These are phyloP conservation scores for Tephrocybe sp. DNA, from an alignment of 768 basidiomycete species.

Conservation along the genomic window DNA sequence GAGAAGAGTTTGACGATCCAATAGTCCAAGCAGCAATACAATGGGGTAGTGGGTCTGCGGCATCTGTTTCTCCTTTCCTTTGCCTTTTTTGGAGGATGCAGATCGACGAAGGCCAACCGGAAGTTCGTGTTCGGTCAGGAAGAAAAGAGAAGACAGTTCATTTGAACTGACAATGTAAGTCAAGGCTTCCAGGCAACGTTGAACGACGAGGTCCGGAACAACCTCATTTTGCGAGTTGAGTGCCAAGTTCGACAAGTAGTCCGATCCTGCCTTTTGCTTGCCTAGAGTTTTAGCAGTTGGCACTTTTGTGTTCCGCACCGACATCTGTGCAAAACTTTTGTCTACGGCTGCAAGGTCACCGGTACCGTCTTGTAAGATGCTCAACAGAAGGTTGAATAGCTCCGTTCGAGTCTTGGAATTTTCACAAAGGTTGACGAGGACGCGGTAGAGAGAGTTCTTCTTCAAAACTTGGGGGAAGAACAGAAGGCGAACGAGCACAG, in stretches of 20 bases:
- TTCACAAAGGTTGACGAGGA: slow-evolving; percentile 94
- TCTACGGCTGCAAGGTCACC: slow-evolving; percentile 91
- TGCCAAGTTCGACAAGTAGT: slow-evolving; percentile 48
- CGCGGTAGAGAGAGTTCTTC: slow-evolving; percentile 82
- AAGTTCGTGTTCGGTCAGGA: slow-evolving; percentile 93
- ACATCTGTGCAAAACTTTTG: slow-evolving; percentile 90
- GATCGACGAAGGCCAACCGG: slow-evolving; percentile 71
- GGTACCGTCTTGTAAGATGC: slow-evolving; percentile 91
- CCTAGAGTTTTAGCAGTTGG: slow-evolving; percentile 55
- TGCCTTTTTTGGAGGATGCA: slow-evolving; percentile 79
- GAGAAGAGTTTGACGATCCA: slow-evolving; percentile 84
- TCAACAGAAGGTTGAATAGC: slow-evolving; percentile 90
- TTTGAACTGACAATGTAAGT: slow-evolving; percentile 85
- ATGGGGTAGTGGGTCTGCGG: slow-evolving; percentile 88
- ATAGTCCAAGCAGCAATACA: slow-evolving; percentile 80
- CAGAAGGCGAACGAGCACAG: slow-evolving; percentile 84
- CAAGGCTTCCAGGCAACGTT: slow-evolving; percentile 90
- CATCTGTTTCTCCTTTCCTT: slow-evolving; percentile 87
- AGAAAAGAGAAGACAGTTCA: slow-evolving; percentile 83
- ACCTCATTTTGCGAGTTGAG: slow-evolving; percentile 66
- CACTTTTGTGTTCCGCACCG: slow-evolving; percentile 59
- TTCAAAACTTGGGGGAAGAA: slow-evolving; percentile 94
- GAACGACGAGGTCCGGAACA: slow-evolving; percentile 89
- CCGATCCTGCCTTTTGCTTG: slow-evolving; percentile 66
- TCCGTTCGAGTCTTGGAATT: slow-evolving; percentile 90